Conservation (phyloP, 2,329 filamentous ascomycete genomes). For the Penicillium concentricum region DNA sequence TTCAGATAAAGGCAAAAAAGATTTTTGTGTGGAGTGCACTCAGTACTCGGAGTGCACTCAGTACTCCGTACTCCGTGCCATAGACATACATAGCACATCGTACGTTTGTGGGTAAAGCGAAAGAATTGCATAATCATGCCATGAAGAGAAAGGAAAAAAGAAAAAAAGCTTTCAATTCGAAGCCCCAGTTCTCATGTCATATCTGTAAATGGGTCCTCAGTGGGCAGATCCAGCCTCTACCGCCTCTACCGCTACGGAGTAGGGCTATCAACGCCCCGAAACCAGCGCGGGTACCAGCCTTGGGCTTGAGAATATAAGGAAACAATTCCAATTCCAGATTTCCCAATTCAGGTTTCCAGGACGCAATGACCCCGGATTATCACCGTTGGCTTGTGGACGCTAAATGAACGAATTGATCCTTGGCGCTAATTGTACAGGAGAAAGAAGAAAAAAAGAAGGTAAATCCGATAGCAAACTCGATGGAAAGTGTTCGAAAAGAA, state of each 20-base stretch:
- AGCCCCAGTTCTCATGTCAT: neutral
- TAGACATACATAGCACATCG: neutral
- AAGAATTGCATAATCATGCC: neutral
- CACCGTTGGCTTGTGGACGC: neutral
- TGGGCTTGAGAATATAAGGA: neutral
- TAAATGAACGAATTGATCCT: neutral
- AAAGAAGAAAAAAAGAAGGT: neutral
- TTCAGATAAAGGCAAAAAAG: conserved; percentile 2
- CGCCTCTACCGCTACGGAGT: neutral
- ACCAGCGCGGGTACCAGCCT: neutral
- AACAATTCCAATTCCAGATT: neutral
- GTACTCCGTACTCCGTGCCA: too few species aligned
- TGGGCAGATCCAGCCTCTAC: neutral
- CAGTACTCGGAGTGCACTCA: too few species aligned
- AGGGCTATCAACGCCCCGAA: neutral
- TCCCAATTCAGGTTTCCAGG: neutral
- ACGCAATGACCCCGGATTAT: conserved; percentile 3
- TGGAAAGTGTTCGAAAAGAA: neutral
- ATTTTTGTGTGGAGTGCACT: neutral
- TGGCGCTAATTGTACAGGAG: neutral
- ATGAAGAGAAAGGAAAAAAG: neutral
- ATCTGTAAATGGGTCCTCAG: neutral
- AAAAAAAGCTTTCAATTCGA: neutral
- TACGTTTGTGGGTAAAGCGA: neutral
- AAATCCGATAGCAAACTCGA: neutral